These are phyloP conservation scores for Erigeron canadensis DNA, from an alignment of 129 eudicot genomes.

Conservation along the genomic window DNA sequence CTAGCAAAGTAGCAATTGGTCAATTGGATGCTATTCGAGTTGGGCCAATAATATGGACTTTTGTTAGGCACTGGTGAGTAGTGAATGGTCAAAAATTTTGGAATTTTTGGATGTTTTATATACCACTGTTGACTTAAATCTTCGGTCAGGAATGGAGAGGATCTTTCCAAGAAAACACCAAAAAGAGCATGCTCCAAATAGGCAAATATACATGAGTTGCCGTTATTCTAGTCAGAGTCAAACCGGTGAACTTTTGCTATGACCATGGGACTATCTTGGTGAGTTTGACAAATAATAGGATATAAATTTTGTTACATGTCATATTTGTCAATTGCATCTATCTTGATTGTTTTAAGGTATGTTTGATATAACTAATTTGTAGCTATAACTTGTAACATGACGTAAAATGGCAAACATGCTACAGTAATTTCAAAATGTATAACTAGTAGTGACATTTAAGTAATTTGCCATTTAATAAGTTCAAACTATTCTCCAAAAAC, in stretches of 20 bases:
- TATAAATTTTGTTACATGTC: background rate
- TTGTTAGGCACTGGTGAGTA: background rate
- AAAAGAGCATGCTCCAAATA: slow-evolving; percentile 14
- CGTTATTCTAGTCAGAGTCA: slow-evolving; percentile 34
- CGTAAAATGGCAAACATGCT: no score
- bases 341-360: no score
- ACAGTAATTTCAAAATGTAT: no score
- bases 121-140: background rate
- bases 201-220: background rate
- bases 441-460: no score
- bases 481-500: no score
- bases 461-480: no score
- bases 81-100: slow-evolving; percentile 14
- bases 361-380: no score
- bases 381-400: no score
- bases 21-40: no score
- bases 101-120: slow-evolving; percentile 15
- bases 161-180: slow-evolving; percentile 23
- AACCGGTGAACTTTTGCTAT: slow-evolving; percentile 7
- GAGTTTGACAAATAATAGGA: slow-evolving; percentile 16
- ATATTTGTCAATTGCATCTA: background rate
- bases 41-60: slow-evolving; percentile 7
- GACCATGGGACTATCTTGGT: slow-evolving; percentile 17
- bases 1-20: no score
- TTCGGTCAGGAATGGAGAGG: slow-evolving; percentile 28